Percentiles rank a stretch among this genome's conserved stretches.
Evolutionary conservation across 2,329 filamentous ascomycete species (phyloP).

Genomic region (Alternaria sp.): DNA sequence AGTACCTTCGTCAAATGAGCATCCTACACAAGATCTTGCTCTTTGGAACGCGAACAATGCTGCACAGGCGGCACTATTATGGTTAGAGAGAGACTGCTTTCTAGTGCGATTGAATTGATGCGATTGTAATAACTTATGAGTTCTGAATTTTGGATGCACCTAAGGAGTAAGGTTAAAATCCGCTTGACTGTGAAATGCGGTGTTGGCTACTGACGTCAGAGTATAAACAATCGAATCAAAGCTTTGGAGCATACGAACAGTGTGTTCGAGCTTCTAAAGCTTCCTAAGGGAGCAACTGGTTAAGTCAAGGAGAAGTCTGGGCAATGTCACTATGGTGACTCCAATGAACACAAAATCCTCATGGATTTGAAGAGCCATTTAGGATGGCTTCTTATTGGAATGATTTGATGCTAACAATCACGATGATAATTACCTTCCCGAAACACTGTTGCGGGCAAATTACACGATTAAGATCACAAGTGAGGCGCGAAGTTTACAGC

Average conservation of each 20-base stretch:
- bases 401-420: background rate
- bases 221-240: too few relatives aligned
- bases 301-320: background rate
- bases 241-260: too few relatives aligned
- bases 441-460: background rate
- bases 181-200: too few relatives aligned
- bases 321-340: background rate
- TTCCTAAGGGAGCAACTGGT: too few relatives aligned
- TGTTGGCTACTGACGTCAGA: too few relatives aligned
- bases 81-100: background rate
- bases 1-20: background rate
- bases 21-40: background rate
- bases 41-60: background rate
- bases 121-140: too few relatives aligned
- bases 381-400: background rate
- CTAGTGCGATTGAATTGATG: background rate
- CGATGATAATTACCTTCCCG: background rate
- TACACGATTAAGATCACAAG: background rate
- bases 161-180: too few relatives aligned
- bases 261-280: background rate
- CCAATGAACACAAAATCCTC: background rate
- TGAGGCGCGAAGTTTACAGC: background rate
- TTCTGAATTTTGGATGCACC: too few relatives aligned
- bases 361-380: background rate
- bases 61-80: background rate